Conservation (phyloP, 1,284 basidiomycete species). For the Naganishia albida region DNA sequence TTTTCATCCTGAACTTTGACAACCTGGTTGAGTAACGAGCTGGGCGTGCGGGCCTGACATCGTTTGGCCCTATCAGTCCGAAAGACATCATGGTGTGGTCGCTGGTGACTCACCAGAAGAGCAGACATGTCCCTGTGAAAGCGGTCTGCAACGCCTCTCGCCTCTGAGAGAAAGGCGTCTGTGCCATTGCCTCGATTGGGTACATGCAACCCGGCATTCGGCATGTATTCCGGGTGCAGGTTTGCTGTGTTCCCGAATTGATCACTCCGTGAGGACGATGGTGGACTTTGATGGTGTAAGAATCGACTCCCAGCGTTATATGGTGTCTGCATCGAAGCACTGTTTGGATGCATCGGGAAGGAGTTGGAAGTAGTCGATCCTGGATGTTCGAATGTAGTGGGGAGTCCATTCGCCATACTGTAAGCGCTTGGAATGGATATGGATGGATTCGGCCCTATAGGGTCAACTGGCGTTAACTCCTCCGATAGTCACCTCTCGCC, state of each 20-base stretch:
- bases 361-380: conserved; percentile 6
- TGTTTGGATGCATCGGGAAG: conserved; percentile 3
- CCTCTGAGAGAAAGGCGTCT: conserved; percentile 13
- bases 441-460: conserved; percentile 11
- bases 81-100: background rate
- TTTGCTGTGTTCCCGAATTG: conserved; percentile 12
- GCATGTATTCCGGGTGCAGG: conserved; percentile 10
- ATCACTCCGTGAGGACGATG: conserved; percentile 12
- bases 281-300: conserved; percentile 19
- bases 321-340: conserved; percentile 8
- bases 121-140: conserved; percentile 23
- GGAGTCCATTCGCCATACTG: conserved; percentile 5
- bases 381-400: conserved; percentile 9
- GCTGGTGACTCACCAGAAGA: conserved; percentile 5
- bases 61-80: too few relatives aligned
- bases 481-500: too few relatives aligned
- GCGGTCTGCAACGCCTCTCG: conserved; percentile 14
- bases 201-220: conserved; percentile 1
- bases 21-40: conserved; percentile 10
- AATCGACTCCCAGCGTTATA: conserved; percentile 18
- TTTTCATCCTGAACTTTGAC: conserved; percentile 6
- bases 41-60: conserved; percentile 8
- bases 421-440: conserved; percentile 17
- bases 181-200: conserved; percentile 3
- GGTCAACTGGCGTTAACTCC: background rate